These are phyloP conservation scores for Hyparrhenia diplandra DNA, from an alignment of 176 grass and related monocot genomes.

Conservation along the genomic window DNA sequence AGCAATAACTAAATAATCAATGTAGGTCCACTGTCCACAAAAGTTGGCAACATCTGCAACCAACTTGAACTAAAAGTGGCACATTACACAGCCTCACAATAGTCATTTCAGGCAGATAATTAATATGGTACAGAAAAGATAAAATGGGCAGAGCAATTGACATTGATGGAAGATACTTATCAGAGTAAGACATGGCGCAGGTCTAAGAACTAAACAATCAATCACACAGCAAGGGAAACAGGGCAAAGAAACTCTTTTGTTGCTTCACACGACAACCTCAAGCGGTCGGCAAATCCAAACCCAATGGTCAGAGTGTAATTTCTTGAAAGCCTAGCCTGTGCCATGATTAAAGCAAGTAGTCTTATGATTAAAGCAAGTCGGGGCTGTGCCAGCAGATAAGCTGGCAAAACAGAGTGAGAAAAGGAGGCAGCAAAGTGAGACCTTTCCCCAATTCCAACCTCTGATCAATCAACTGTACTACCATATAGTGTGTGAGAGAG, in stretches of 20 bases:
- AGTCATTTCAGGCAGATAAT: neutral
- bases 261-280: neutral
- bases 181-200: neutral
- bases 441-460: conserved; percentile 30
- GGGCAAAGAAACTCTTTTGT: neutral
- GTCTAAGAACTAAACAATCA: neutral
- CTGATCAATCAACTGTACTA: conserved; percentile 12
- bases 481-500: neutral
- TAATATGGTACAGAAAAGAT: neutral
- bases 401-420: conserved; percentile 10
- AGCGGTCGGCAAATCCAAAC: neutral
- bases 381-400: neutral
- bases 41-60: neutral
- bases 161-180: neutral
- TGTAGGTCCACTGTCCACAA: neutral
- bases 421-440: conserved; percentile 9
- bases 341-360: neutral
- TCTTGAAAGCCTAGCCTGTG: neutral
- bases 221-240: neutral
- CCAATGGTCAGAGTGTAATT: neutral
- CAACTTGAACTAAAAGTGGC: neutral
- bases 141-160: neutral
- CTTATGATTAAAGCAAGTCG: conserved; percentile 11
- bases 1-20: neutral
- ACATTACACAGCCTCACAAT: neutral